A percentile compares a stretch with the other conserved stretches of the same genome.
phyloP scores from a whole-genome alignment of 768 basidiomycete genomes.

The Neoboletus brunneissimus region DNA sequence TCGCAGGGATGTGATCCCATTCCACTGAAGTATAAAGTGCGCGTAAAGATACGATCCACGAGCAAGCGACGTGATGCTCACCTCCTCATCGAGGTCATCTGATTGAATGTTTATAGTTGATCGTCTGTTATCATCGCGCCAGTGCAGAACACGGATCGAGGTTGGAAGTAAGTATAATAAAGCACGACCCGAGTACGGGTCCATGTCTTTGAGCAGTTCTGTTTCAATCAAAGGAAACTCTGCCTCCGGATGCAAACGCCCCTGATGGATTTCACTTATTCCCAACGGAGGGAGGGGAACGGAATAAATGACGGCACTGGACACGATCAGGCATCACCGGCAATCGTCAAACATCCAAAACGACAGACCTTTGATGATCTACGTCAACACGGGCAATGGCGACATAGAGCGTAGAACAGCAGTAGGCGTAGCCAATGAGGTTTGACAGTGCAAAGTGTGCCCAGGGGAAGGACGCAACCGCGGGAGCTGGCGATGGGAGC shows the following conservation, averaged over 20 bases:
- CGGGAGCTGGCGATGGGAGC: neutral
- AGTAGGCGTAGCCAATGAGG: constrained; percentile 1
- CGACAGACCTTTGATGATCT: constrained; percentile 13
- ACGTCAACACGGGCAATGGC: constrained; percentile 1
- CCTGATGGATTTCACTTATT: neutral
- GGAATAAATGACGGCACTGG: constrained; percentile 14
- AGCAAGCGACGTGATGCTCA: constrained; percentile 15
- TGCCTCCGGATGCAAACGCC: constrained; percentile 5
- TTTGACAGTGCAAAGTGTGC: constrained; percentile 11
- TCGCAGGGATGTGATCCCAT: constrained; percentile 41
- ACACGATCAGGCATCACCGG: neutral
- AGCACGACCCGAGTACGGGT: constrained; percentile 31
- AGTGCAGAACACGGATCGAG: constrained; percentile 39
- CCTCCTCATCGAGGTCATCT: constrained; percentile 33
- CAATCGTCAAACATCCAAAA: neutral
- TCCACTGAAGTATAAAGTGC: constrained; percentile 31
- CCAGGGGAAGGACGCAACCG: constrained; percentile 3
- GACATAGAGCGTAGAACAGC: constrained; percentile 15
- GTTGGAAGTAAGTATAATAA: constrained; percentile 30
- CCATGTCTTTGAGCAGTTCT: constrained; percentile 36
- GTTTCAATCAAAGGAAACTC: constrained; percentile 12
- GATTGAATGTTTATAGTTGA: constrained; percentile 21
- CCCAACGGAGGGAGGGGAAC: constrained; percentile 6
- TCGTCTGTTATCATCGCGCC: constrained; percentile 28
- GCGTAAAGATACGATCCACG: neutral